Percentiles rank a stretch among this genome's conserved stretches.
Evolutionary conservation across 176 grass and related monocot species (phyloP).

Genomic region (Oryza meyeriana): DNA sequence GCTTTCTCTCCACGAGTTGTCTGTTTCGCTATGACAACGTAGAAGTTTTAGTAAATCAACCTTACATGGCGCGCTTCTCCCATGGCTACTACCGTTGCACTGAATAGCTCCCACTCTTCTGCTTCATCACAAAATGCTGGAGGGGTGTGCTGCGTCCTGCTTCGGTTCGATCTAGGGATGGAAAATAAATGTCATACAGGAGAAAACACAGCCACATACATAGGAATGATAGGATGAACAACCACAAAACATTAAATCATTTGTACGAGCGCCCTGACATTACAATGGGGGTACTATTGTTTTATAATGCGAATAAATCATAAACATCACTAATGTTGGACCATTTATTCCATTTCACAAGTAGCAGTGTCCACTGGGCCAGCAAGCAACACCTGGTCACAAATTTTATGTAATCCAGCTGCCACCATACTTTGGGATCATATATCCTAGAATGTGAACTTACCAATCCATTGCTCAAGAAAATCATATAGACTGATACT

Average conservation of each 20-base stretch:
- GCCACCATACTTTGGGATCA: not conserved
- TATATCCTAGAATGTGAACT: not conserved
- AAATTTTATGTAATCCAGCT: not conserved
- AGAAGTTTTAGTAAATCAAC: slow-evolving; percentile 68
- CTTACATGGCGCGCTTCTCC: slow-evolving; percentile 27
- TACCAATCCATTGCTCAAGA: not conserved
- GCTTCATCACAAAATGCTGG: slow-evolving; percentile 40
- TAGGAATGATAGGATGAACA: not conserved
- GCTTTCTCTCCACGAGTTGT: slow-evolving; percentile 55
- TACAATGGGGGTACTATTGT: not conserved
- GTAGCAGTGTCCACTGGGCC: too few species aligned
- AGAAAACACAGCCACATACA: not conserved
- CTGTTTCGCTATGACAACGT: slow-evolving; percentile 34
- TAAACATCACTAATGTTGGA: not conserved
- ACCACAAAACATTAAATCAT: not conserved
- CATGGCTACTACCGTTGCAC: not conserved
- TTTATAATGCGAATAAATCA: not conserved
- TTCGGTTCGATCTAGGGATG: slow-evolving; percentile 53
- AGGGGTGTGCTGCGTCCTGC: slow-evolving; percentile 41
- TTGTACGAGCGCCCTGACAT: not conserved
- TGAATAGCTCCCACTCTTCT: slow-evolving; percentile 25
- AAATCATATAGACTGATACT: not conserved
- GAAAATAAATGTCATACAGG: not conserved
- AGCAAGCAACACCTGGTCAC: not conserved
- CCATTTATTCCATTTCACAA: not conserved